Evolutionary conservation across 257 asterid species (phyloP), one percentile per base, ranked within the genome.

Genomic region (Solanum ahanhuiri): DNA sequence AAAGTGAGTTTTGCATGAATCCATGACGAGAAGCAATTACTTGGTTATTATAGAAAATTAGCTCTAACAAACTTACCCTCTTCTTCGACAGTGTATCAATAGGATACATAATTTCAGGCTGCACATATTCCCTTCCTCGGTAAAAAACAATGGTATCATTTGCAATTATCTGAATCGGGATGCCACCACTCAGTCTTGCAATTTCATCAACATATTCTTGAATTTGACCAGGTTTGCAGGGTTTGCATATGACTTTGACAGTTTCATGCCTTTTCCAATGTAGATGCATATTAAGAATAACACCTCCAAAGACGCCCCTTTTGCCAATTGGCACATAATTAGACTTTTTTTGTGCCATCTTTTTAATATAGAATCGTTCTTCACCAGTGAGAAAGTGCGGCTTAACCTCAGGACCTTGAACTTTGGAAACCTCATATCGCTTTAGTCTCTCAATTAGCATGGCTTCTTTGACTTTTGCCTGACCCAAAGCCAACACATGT

Each of bases 391-490:
- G 63, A 54, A 54, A 18, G 4, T 54, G 63, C 4, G 63, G 98
- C 90, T 94, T 89, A 22, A 96, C 96, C 76, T 87, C 72, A 72
- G 98, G 99, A 37, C 99, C 99, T 89, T 95, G 96, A 87, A 93
- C 95, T 90, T 91, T 92, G 86, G 96, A 84, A 83, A 96, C 98
- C 87, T 96, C 98, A 81, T 95, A 95, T 51, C 92, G 91, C 87
- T 93, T 93, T 81, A 96, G 93, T 90, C 98, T 93, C 89, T 95
- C 98, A 35, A 94, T 90, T 85, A 96, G 87, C 86, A 91, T 86
- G 85, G 93, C 93, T 89, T 96, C 98, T 91, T 96, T 96, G 75
- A 87, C 89, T 91, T 90, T 94, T 79, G 98, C 97, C 98, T 94
- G 91, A 85, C 86, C 70, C 79, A 31, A 18, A 63, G 73, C 60